Evolutionary conservation across 2,329 filamentous ascomycete genomes (phyloP).

Genomic region (Arthroderma sp.): DNA sequence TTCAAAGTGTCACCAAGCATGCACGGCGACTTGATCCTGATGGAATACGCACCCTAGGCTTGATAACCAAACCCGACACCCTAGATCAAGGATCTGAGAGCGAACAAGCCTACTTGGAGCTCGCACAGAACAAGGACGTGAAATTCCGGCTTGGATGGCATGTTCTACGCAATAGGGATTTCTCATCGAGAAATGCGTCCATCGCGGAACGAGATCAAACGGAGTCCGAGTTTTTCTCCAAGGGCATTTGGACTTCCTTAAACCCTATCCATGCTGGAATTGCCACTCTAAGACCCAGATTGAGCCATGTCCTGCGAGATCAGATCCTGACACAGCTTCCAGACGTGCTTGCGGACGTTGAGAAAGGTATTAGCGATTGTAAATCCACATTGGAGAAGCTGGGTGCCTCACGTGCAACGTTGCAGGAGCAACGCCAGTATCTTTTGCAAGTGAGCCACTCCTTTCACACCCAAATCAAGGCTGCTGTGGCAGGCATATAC

Average conservation of each 20-base stretch:
- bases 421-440: conserved; percentile 36
- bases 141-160: conserved; percentile 19
- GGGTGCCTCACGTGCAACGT: conserved; percentile 21
- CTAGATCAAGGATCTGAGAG: conserved; percentile 15
- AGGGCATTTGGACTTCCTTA: conserved; percentile 13
- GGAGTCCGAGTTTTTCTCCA: conserved; percentile 15
- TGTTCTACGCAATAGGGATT: conserved; percentile 13
- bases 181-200: conserved; percentile 1
- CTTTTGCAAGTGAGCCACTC: conserved; percentile 24
- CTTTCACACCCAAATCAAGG: conserved; percentile 24
- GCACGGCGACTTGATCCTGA: conserved; percentile 14
- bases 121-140: conserved; percentile 15
- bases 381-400: conserved; percentile 31
- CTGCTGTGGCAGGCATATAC: conserved; percentile 22
- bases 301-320: conserved; percentile 11
- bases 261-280: conserved; percentile 10
- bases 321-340: conserved; percentile 19
- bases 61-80: conserved; percentile 22
- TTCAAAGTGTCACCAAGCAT: conserved; percentile 42
- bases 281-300: conserved; percentile 1
- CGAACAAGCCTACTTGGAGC: conserved; percentile 12
- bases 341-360: conserved; percentile 13
- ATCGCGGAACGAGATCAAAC: conserved; percentile 11
- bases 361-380: conserved; percentile 21
- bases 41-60: conserved; percentile 18